phyloP scores from a whole-genome alignment of 352 stramenopile species.

The Globisporangium megalacanthum region DNA sequence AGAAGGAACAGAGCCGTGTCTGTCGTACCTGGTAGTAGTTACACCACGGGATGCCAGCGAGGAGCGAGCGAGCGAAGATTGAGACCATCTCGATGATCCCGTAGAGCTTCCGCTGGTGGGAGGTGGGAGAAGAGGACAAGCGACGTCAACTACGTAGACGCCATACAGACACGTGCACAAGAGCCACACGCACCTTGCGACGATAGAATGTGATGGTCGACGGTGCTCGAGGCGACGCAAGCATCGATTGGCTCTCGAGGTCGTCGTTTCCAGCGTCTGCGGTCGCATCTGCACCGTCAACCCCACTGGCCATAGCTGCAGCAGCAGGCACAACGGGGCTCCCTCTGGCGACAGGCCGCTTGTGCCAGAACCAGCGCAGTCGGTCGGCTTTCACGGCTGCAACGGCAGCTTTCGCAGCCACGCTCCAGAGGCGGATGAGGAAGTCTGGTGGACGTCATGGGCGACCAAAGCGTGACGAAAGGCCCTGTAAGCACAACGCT shows the following conservation, averaged over 20 bases:
- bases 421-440: constrained; percentile 53
- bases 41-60: constrained; percentile 66
- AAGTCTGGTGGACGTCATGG: constrained; percentile 46
- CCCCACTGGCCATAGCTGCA: not conserved
- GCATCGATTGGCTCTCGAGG: constrained; percentile 11
- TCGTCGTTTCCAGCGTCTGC: not conserved
- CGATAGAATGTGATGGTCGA: constrained; percentile 54
- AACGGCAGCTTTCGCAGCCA: constrained; percentile 53
- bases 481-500: not conserved
- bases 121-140: not conserved
- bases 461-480: not conserved
- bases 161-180: not conserved
- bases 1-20: not conserved
- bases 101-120: constrained; percentile 58
- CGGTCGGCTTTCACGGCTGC: constrained; percentile 37
- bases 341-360: not conserved
- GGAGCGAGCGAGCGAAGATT: constrained; percentile 55
- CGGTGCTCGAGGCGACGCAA: constrained; percentile 12
- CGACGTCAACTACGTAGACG: not conserved
- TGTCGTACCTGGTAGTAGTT: constrained; percentile 54
- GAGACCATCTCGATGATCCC: constrained; percentile 70
- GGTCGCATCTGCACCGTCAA: not conserved
- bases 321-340: not conserved
- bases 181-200: constrained; percentile 46
- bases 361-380: constrained; percentile 16